Evolutionary conservation across 768 basidiomycete species (phyloP).

Genomic region (Sporobolomyces pararoseus): DNA sequence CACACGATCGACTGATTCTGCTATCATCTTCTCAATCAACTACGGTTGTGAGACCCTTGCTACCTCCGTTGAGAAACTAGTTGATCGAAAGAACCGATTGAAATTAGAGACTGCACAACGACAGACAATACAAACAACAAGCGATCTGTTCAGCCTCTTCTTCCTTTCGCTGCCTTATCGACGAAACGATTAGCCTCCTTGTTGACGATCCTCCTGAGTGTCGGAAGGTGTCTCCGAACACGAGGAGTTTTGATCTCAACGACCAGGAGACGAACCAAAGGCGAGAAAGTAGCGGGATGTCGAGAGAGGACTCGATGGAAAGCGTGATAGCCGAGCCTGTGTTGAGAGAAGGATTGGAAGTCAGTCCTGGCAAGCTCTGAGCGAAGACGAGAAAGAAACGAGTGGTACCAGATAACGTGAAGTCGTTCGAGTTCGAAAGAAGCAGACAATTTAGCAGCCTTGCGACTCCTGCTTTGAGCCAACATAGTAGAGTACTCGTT

Average conservation of each 20-base stretch:
- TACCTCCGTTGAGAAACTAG: too few species aligned
- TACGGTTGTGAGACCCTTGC: too few species aligned
- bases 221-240: background rate
- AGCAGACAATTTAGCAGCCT: conserved; percentile 49
- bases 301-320: conserved; percentile 64
- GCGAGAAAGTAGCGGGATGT: conserved; percentile 52
- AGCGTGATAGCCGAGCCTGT: conserved; percentile 76
- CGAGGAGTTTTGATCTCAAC: background rate
- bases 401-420: conserved; percentile 60
- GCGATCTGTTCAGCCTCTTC: background rate
- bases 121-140: background rate
- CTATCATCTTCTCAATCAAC: too few species aligned
- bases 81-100: too few species aligned
- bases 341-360: background rate
- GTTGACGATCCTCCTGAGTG: background rate
- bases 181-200: background rate
- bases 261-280: conserved; percentile 18
- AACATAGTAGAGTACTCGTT: conserved; percentile 59
- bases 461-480: conserved; percentile 52
- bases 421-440: conserved; percentile 56
- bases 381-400: background rate
- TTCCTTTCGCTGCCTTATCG: background rate
- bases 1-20: too few species aligned
- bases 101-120: background rate
- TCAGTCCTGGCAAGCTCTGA: too few species aligned